Conservation (phyloP, 2,329 filamentous ascomycete species). For the Monosporascus sp. region DNA sequence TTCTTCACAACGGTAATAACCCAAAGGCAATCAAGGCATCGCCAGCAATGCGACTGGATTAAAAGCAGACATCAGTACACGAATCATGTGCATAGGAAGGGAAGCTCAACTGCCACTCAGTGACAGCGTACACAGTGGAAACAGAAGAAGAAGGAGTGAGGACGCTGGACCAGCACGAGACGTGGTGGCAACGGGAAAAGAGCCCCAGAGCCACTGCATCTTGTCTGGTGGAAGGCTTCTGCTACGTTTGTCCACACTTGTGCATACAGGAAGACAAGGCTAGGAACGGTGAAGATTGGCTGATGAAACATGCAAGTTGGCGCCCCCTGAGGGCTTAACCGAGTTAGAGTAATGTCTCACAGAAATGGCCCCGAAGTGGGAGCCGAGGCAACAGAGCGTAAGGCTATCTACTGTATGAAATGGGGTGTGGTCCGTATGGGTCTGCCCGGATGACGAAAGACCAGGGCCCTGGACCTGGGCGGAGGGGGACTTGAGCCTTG, state of each 20-base stretch:
- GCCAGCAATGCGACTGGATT: conserved; percentile 28
- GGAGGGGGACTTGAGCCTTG: conserved; percentile 13
- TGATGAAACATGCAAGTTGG: conserved; percentile 28
- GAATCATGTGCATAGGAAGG: conserved; percentile 15
- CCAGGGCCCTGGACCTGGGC: conserved; percentile 17
- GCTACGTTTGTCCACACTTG: conserved; percentile 23
- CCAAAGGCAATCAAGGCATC: conserved; percentile 7
- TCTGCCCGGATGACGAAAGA: conserved; percentile 19
- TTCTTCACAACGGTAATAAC: not conserved
- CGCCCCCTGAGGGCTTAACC: not conserved
- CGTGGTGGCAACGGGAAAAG: conserved; percentile 13
- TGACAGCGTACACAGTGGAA: conserved; percentile 14
- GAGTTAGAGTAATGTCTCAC: not conserved
- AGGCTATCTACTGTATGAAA: too few species aligned
- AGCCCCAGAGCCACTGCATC: conserved; percentile 23
- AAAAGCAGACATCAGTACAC: conserved; percentile 15
- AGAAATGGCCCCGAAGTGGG: conserved; percentile 10
- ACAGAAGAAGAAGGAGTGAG: conserved; percentile 16
- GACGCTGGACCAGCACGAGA: conserved; percentile 1
- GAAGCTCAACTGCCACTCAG: conserved; percentile 15
- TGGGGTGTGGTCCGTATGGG: too few species aligned
- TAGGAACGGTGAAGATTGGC: conserved; percentile 6
- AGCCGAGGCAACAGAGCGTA: not conserved
- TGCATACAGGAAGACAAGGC: conserved; percentile 13
- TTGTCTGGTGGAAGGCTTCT: conserved; percentile 26